These are phyloP conservation scores for Penicillium simplicissimum DNA, from an alignment of 495 filamentous ascomycete genomes.

Conservation along the genomic window DNA sequence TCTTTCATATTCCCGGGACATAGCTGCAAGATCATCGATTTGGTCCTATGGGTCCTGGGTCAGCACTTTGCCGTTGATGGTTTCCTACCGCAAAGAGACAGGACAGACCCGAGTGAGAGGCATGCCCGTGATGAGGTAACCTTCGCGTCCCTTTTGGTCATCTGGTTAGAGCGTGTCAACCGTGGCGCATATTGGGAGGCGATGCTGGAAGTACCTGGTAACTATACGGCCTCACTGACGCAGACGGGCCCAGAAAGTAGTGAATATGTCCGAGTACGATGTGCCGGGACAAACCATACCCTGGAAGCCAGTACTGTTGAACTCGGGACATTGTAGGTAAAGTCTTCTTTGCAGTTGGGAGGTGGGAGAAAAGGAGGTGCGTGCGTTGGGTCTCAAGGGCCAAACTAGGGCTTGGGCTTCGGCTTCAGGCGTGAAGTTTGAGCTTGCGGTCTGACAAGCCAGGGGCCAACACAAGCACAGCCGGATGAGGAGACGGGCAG, in stretches of 20 bases:
- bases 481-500: conserved; percentile 9
- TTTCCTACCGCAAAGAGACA: conserved; percentile 2
- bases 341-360: neutral
- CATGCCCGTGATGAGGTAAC: conserved; percentile 53
- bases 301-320: conserved; percentile 56
- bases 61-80: neutral
- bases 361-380: conserved; percentile 7
- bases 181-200: conserved; percentile 11
- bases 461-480: conserved; percentile 9
- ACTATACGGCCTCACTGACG: conserved; percentile 51
- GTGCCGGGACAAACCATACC: conserved; percentile 53
- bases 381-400: conserved; percentile 7
- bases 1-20: conserved; percentile 54
- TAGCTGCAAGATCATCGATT: conserved; percentile 53
- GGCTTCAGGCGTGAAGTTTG: neutral
- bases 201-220: conserved; percentile 44
- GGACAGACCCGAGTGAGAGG: conserved; percentile 53
- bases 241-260: conserved; percentile 53
- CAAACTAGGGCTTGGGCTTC: neutral
- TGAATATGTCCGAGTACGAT: conserved; percentile 55
- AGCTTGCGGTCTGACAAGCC: conserved; percentile 3
- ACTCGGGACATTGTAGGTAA: conserved; percentile 36
- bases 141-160: conserved; percentile 49
- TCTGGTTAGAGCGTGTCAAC: conserved; percentile 28
- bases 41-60: conserved; percentile 40